Base-by-base conservation (phyloP, 495 filamentous ascomycete genomes). In the Aspergillus heteromorphus region DNA sequence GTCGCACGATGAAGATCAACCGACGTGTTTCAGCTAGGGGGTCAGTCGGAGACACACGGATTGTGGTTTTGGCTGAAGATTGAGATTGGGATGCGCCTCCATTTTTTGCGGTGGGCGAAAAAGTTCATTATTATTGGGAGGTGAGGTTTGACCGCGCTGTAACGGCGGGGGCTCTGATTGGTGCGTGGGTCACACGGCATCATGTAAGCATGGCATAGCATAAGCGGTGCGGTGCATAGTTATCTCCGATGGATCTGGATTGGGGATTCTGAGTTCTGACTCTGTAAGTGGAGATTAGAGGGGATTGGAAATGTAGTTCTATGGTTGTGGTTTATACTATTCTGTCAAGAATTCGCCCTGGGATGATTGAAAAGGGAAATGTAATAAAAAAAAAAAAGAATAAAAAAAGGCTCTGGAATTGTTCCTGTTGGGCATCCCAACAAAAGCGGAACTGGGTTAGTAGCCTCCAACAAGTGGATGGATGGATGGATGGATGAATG, bases 341-440 rank as follows among this genome's bases (percentile, higher is more conserved):
- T n/a, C n/a, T n/a, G n/a, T n/a, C n/a, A n/a, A n/a, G n/a, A n/a
- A n/a, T n/a, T n/a, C n/a, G n/a, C n/a, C n/a, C n/a, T n/a, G n/a
- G n/a, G n/a, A n/a, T n/a, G n/a, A n/a, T n/a, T n/a, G n/a, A n/a
- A n/a, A n/a, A n/a, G n/a, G n/a, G n/a, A n/a, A n/a, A n/a, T n/a
- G n/a, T n/a, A n/a, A n/a, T n/a, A n/a, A n/a, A n/a, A n/a, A n/a
- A n/a, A n/a, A n/a, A n/a, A n/a, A n/a, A n/a, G n/a, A n/a, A n/a
- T n/a, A n/a, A n/a, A n/a, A n/a, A n/a, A n/a, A n/a, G n/a, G n/a
- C n/a, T n/a, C n/a, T n/a, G n/a, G n/a, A n/a, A n/a, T n/a, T 10
- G 30, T 34, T 2, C 9, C 30, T 7, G 60, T 58, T 62, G 60
- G 60, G 60, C 50, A 43, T 62, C 60, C 60, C 60, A 62, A 62